These are phyloP conservation scores for Penicillium thymicola DNA, from an alignment of 2,329 filamentous ascomycete genomes.

Conservation along the genomic window DNA sequence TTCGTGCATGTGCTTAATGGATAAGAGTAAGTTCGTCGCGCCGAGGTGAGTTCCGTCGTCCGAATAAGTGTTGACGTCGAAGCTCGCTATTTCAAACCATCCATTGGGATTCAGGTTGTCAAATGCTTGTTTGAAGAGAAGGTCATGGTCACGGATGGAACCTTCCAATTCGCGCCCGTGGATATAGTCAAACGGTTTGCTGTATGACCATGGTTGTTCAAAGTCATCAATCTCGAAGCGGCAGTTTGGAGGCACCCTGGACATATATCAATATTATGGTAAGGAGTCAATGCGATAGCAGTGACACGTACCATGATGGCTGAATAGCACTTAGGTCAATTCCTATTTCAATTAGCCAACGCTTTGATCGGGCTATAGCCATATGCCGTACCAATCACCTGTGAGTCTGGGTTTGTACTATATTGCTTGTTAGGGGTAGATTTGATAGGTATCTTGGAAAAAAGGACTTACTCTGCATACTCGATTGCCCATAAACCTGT, in stretches of 20 bases:
- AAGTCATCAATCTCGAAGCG: constrained; percentile 35
- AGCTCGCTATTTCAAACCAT: constrained; percentile 51
- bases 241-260: constrained; percentile 35
- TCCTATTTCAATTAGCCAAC: constrained; percentile 17
- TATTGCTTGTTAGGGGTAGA: background rate
- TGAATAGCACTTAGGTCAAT: constrained; percentile 34
- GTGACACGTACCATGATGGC: constrained; percentile 26
- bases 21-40: constrained; percentile 24
- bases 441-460: background rate
- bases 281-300: background rate
- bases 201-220: constrained; percentile 30
- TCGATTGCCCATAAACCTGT: constrained; percentile 41
- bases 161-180: constrained; percentile 34
- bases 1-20: constrained; percentile 29
- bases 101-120: constrained; percentile 27
- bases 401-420: constrained; percentile 27
- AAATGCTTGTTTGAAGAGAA: constrained; percentile 27
- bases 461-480: constrained; percentile 32
- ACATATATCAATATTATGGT: background rate
- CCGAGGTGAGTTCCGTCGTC: constrained; percentile 31
- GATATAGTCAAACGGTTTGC: constrained; percentile 30
- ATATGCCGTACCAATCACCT: constrained; percentile 29
- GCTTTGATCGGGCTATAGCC: background rate
- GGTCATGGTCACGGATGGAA: constrained; percentile 27
- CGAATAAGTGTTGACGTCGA: constrained; percentile 92